These are phyloP conservation scores for Pichia exigua DNA, from an alignment of 805 yeast genomes.

Conservation along the genomic window DNA sequence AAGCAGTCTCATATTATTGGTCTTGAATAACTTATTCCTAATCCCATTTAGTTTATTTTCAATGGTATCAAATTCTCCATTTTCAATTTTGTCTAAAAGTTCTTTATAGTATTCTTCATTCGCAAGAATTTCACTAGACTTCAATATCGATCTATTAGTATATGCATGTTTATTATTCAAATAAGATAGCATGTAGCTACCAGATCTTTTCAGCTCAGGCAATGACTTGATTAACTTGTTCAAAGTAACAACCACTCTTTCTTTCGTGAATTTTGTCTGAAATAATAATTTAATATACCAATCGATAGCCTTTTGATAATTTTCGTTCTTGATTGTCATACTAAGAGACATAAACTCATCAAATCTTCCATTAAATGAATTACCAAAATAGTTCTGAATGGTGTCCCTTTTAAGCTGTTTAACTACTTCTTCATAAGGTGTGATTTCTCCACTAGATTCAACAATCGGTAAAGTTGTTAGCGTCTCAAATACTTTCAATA, in stretches of 20 bases:
- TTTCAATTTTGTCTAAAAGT: conserved; percentile 41
- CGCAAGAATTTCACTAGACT: conserved; percentile 55
- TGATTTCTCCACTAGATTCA: conserved; percentile 47
- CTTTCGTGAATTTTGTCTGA: conserved; percentile 61
- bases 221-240: conserved; percentile 54
- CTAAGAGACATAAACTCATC: conserved; percentile 59
- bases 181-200: conserved; percentile 57
- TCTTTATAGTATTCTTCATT: conserved; percentile 52
- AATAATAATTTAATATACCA: conserved; percentile 69
- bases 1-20: conserved; percentile 56
- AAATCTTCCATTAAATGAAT: conserved; percentile 52
- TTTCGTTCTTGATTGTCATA: conserved; percentile 50
- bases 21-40: conserved; percentile 43
- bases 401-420: conserved; percentile 66
- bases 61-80: conserved; percentile 44
- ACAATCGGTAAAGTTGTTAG: conserved; percentile 67
- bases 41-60: conserved; percentile 43
- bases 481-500: conserved; percentile 57
- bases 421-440: conserved; percentile 73
- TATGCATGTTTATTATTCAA: conserved; percentile 38
- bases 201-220: conserved; percentile 58
- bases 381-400: conserved; percentile 46
- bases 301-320: conserved; percentile 60
- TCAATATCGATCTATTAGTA: conserved; percentile 53
- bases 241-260: conserved; percentile 57